Base-by-base conservation (phyloP, 768 basidiomycete species). In the Boletus subcaerulescens region DNA sequence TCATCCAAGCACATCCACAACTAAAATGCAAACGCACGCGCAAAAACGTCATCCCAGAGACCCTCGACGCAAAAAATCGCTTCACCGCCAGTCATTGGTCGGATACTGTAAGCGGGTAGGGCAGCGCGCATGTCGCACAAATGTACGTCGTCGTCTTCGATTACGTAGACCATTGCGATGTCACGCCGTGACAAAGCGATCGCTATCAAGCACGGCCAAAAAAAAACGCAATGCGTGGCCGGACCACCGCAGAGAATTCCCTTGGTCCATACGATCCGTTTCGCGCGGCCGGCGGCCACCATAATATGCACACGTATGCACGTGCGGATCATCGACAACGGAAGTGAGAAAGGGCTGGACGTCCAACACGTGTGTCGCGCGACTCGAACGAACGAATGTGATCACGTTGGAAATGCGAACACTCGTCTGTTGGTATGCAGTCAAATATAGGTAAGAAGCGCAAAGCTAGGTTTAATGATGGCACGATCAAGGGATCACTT, bases 271-370 rank as follows among this genome's bases (percentile, higher is more conserved):
- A 15, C 43, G 60, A 59, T 61, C 60, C 60, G 50, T 50, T 35
- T 43, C 15, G 45, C 13, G 22, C 61, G 56, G 56, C 22, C 13
- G 24, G 15, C 11, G 53, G 33, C 33, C 17, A n/a, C 36, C 26
- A n/a, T n/a, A n/a, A n/a, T n/a, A n/a, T n/a, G n/a, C n/a, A 20
- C 59, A 24, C 39, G 42, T 43, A 24, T 32, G 11, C 41, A 39
- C 18, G 45, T 33, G 56, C 61, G 60, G 55, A 62, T 59, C 57
- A 55, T 45, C n/a, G 54, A 62, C 22, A 32, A 14, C 54, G 64
- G 58, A 65, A 57, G 50, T 64, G 61, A 60, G 48, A 35, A 35
- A 35, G 33, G 14, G 12, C 14, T 14, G 33, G 33, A 6, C 22
- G 32, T 26, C 13, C 48, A 33, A 62, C 63, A 65, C 62, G 63